phyloP scores from a whole-genome alignment of 2,329 filamentous ascomycete species.

The Epicoccum nigrum region DNA sequence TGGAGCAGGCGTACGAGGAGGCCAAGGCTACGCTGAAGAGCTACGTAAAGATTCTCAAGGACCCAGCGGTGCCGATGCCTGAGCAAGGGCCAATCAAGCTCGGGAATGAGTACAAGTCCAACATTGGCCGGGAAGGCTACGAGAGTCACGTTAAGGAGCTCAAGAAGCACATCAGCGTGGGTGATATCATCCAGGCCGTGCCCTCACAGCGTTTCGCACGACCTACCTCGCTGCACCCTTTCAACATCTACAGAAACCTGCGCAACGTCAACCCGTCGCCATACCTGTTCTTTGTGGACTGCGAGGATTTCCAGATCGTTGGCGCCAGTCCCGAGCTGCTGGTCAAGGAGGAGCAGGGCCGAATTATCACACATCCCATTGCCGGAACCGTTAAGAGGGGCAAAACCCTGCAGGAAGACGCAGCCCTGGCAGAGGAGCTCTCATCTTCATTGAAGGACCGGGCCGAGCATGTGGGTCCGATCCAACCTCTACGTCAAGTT shows the following conservation, averaged over 20 bases:
- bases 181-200: conserved; percentile 97
- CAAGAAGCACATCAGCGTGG: conserved; percentile 87
- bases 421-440: conserved; percentile 76
- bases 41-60: conserved; percentile 73
- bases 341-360: conserved; percentile 84
- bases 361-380: conserved; percentile 95
- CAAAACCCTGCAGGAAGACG: conserved; percentile 79
- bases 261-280: conserved; percentile 97
- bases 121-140: conserved; percentile 88
- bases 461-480: conserved; percentile 44
- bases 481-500: conserved; percentile 51
- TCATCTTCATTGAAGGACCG: conserved; percentile 83
- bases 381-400: conserved; percentile 93
- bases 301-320: conserved; percentile 89
- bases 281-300: conserved; percentile 96
- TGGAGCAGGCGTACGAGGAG: conserved; percentile 73
- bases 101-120: conserved; percentile 83
- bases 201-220: conserved; percentile 92
- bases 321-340: conserved; percentile 94
- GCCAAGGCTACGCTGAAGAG: conserved; percentile 68
- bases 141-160: conserved; percentile 84
- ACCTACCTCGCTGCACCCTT: conserved; percentile 89
- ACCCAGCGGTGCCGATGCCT: conserved; percentile 77
- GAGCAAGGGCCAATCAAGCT: conserved; percentile 74
- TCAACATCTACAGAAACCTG: conserved; percentile 96